These are phyloP conservation scores for Oxyria digyna DNA, from an alignment of 148 eudicot genomes.

Conservation along the genomic window DNA sequence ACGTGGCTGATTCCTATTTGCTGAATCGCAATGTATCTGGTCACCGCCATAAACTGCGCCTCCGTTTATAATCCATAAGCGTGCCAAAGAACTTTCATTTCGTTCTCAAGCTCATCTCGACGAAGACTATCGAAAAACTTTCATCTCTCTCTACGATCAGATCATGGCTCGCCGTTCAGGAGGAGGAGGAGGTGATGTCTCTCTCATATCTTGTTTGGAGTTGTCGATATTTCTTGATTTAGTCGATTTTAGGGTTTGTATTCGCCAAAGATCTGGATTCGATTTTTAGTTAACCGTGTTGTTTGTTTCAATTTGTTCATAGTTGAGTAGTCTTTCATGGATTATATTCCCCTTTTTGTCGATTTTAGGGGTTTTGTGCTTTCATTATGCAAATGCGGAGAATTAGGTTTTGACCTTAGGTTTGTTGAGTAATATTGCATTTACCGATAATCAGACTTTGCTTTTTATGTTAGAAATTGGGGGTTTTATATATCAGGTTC, in stretches of 20 bases:
- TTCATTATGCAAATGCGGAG: neutral
- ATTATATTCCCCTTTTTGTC: too few species aligned
- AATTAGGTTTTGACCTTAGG: neutral
- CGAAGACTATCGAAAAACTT: neutral
- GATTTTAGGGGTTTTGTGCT: neutral
- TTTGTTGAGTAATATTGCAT: too few species aligned
- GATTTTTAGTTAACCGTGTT: neutral
- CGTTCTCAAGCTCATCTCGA: neutral
- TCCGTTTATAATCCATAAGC: neutral
- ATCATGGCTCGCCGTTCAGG: constrained; percentile 75
- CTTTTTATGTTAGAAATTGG: neutral
- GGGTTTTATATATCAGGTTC: neutral
- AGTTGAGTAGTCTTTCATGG: too few species aligned
- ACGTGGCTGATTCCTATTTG: neutral
- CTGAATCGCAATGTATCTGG: neutral
- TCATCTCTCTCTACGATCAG: neutral
- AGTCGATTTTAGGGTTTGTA: neutral
- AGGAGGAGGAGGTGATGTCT: constrained; percentile 14
- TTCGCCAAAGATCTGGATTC: neutral
- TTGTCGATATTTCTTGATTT: neutral
- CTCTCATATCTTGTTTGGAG: neutral
- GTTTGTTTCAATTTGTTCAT: too few species aligned
- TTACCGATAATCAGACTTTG: neutral
- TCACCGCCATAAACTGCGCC: neutral
- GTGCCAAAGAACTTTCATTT: neutral